Conservation (phyloP, 1,284 basidiomycete species). For the Ganoderma boninense region DNA sequence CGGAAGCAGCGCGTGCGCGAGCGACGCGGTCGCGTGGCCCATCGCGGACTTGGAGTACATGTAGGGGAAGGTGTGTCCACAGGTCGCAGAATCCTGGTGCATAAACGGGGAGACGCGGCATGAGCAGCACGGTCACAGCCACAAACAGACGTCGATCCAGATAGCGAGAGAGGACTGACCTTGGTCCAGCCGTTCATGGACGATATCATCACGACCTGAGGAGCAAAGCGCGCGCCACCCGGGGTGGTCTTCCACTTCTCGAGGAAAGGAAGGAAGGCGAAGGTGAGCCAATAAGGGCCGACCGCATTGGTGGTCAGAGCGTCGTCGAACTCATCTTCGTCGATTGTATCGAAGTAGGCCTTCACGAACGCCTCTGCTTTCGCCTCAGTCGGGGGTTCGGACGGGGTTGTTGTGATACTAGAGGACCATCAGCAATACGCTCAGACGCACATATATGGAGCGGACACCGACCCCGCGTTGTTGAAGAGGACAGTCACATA, state of each 20-base stretch:
- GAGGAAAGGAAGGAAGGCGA: slow-evolving; percentile 59
- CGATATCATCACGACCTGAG: slow-evolving; percentile 60
- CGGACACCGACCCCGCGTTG: slow-evolving; percentile 45
- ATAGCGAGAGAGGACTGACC: slow-evolving; percentile 32
- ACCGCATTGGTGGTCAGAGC: slow-evolving; percentile 52
- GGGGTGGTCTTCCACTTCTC: slow-evolving; percentile 52
- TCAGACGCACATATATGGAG: neutral
- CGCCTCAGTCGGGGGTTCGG: slow-evolving; percentile 46
- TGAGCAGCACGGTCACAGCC: too few relatives aligned
- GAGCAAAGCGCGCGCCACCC: slow-evolving; percentile 46
- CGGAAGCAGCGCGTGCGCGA: slow-evolving; percentile 59
- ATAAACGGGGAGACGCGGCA: neutral
- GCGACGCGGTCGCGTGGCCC: slow-evolving; percentile 55
- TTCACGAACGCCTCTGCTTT: slow-evolving; percentile 49
- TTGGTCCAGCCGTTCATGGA: slow-evolving; percentile 66
- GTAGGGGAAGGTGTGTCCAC: slow-evolving; percentile 54
- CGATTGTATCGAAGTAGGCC: slow-evolving; percentile 50
- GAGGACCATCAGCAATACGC: too few relatives aligned
- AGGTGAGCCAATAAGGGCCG: slow-evolving; percentile 59
- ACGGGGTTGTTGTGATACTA: slow-evolving; percentile 29
- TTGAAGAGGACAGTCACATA: slow-evolving; percentile 55
- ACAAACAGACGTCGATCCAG: too few relatives aligned
- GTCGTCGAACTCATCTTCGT: slow-evolving; percentile 50
- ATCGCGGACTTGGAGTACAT: slow-evolving; percentile 60
- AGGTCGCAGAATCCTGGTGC: slow-evolving; percentile 50